A percentile compares a stretch with the other conserved stretches of the same genome.
Evolutionary conservation across 148 eudicot species (phyloP).

Genomic region (Salicornia ramosissima): DNA sequence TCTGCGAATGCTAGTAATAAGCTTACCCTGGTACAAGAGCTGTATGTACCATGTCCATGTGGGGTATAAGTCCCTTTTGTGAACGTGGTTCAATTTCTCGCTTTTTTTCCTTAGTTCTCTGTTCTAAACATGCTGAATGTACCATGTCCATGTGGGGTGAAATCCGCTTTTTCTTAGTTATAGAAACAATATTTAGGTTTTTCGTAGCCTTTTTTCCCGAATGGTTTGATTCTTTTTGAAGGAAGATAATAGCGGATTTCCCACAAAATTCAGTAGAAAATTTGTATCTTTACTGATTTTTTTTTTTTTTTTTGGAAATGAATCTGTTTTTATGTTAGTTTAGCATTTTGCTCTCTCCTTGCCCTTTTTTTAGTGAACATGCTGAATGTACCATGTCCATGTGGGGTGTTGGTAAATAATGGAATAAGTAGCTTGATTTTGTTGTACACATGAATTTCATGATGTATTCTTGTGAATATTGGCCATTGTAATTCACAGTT

Average conservation of each 20-base stretch:
- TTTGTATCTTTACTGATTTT: too few species aligned
- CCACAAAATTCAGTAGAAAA: too few species aligned
- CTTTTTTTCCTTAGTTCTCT: background rate
- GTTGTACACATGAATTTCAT: too few species aligned
- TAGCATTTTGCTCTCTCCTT: too few species aligned
- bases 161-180: too few species aligned
- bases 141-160: slow-evolving; percentile 2
- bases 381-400: background rate
- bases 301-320: too few species aligned
- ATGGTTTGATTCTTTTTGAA: background rate
- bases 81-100: background rate
- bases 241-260: too few species aligned
- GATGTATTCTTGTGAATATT: background rate
- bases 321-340: too few species aligned
- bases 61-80: too few species aligned
- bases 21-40: background rate
- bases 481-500: background rate
- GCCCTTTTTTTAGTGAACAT: too few species aligned
- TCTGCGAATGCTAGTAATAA: background rate
- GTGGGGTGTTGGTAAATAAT: slow-evolving; percentile 10
- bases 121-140: background rate
- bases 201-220: too few species aligned
- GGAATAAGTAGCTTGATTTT: background rate
- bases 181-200: too few species aligned
- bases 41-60: background rate